Evolutionary conservation across 192 early-diverging fungal species (phyloP).

Genomic region (Irineochytrium annulatum): DNA sequence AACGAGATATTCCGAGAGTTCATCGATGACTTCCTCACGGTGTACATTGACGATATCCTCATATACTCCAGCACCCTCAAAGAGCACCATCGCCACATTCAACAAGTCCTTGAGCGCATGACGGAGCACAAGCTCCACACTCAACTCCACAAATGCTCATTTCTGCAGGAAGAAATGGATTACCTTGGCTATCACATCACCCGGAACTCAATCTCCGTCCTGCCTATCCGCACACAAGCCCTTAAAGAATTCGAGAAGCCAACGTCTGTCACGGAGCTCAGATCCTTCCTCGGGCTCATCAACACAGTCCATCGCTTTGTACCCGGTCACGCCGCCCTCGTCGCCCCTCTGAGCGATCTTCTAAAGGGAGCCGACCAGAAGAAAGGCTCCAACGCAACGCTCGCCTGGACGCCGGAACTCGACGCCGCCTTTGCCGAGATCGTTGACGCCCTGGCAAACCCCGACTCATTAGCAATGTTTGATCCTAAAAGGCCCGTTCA

Average conservation of each 20-base stretch:
- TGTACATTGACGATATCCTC: slow-evolving; percentile 35
- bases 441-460: background rate
- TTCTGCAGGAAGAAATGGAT: background rate
- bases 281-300: slow-evolving; percentile 14
- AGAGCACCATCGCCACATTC: slow-evolving; percentile 20
- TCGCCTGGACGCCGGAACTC: background rate
- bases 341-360: slow-evolving; percentile 16
- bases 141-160: slow-evolving; percentile 15
- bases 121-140: background rate
- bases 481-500: slow-evolving; percentile 2
- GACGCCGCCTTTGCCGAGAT: background rate
- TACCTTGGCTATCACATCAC: slow-evolving; percentile 11
- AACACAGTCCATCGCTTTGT: slow-evolving; percentile 16
- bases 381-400: background rate
- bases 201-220: background rate
- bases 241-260: background rate
- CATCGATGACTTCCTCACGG: slow-evolving; percentile 10
- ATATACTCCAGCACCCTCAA: slow-evolving; percentile 21
- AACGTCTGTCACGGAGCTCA: slow-evolving; percentile 1
- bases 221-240: background rate
- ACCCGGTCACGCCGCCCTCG: background rate
- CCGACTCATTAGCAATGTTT: slow-evolving; percentile 4
- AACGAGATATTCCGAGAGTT: slow-evolving; percentile 39
- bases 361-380: slow-evolving; percentile 1
- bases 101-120: background rate